A percentile compares a stretch with the other conserved stretches of the same genome.
These are phyloP conservation scores for Russula virescens DNA, from an alignment of 768 basidiomycete species.

Conservation along the genomic window DNA sequence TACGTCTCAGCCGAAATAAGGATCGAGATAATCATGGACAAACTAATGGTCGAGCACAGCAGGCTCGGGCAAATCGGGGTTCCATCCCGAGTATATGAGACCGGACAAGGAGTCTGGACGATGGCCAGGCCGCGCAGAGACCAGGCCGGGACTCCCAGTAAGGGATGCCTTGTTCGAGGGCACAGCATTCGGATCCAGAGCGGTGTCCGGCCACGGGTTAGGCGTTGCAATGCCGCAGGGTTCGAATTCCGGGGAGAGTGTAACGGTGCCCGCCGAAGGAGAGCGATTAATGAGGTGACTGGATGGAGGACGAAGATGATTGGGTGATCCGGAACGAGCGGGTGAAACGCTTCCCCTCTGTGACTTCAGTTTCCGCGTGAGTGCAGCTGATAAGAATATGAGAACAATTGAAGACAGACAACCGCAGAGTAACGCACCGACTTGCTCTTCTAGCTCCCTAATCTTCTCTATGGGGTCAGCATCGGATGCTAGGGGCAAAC, in stretches of 20 bases:
- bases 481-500: slow-evolving; percentile 67
- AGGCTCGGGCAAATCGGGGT: slow-evolving; percentile 78
- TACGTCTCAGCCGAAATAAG: slow-evolving; percentile 1
- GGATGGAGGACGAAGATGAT: slow-evolving; percentile 18
- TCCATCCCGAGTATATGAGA: slow-evolving; percentile 74
- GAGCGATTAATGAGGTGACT: slow-evolving; percentile 11
- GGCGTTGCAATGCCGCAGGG: slow-evolving; percentile 20
- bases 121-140: slow-evolving; percentile 30
- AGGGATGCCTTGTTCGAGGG: slow-evolving; percentile 24
- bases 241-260: slow-evolving; percentile 28
- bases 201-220: slow-evolving; percentile 28
- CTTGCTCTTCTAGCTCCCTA: slow-evolving; percentile 68
- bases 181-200: slow-evolving; percentile 25
- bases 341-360: slow-evolving; percentile 36
- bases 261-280: slow-evolving; percentile 19
- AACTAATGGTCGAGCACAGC: slow-evolving; percentile 70
- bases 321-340: slow-evolving; percentile 37
- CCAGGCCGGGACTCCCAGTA: slow-evolving; percentile 23
- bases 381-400: slow-evolving; percentile 40
- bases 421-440: slow-evolving; percentile 42
- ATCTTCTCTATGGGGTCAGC: slow-evolving; percentile 78
- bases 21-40: slow-evolving; percentile 27
- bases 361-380: slow-evolving; percentile 59
- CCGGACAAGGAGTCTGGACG: slow-evolving; percentile 54
- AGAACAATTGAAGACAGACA: slow-evolving; percentile 16